Conservation (phyloP, 768 basidiomycete species). For the Stropharia rugosoannulata region DNA sequence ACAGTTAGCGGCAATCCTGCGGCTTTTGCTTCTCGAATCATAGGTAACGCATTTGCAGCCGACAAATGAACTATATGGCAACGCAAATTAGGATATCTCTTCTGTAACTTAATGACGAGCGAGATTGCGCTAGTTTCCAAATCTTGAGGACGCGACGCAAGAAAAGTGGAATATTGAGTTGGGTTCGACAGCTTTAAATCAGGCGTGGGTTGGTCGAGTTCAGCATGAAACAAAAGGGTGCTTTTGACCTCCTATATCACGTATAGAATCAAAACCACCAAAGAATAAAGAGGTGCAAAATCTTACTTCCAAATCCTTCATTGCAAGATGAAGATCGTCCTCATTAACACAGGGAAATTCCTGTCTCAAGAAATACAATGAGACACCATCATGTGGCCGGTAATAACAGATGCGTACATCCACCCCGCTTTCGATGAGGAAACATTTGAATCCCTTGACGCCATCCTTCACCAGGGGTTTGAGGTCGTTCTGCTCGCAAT, state of each 20-base stretch:
- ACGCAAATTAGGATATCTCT: constrained; percentile 61
- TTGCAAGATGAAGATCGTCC: constrained; percentile 63
- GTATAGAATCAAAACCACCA: constrained; percentile 2
- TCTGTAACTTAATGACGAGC: constrained; percentile 68
- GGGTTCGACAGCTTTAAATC: constrained; percentile 27
- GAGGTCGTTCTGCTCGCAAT: constrained; percentile 56
- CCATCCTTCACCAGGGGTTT: constrained; percentile 75
- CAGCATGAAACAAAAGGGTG: constrained; percentile 90
- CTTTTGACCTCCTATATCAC: constrained; percentile 56
- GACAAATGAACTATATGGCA: constrained; percentile 97
- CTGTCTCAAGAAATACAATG: constrained; percentile 36
- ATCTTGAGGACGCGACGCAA: constrained; percentile 77
- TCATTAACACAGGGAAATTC: constrained; percentile 91
- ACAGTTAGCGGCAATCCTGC: constrained; percentile 76
- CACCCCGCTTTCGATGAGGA: constrained; percentile 93
- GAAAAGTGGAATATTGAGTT: constrained; percentile 76
- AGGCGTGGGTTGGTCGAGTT: constrained; percentile 49
- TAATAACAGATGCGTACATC: constrained; percentile 50
- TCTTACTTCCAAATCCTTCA: constrained; percentile 72
- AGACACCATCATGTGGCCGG: not conserved
- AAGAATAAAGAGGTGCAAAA: constrained; percentile 3
- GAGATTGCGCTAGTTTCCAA: constrained; percentile 83
- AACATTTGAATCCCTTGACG: constrained; percentile 96
- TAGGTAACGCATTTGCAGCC: constrained; percentile 76
- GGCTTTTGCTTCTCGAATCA: constrained; percentile 67